Evolutionary conservation across 2,329 filamentous ascomycete genomes (phyloP).

Genomic region (Aciculosporium take): DNA sequence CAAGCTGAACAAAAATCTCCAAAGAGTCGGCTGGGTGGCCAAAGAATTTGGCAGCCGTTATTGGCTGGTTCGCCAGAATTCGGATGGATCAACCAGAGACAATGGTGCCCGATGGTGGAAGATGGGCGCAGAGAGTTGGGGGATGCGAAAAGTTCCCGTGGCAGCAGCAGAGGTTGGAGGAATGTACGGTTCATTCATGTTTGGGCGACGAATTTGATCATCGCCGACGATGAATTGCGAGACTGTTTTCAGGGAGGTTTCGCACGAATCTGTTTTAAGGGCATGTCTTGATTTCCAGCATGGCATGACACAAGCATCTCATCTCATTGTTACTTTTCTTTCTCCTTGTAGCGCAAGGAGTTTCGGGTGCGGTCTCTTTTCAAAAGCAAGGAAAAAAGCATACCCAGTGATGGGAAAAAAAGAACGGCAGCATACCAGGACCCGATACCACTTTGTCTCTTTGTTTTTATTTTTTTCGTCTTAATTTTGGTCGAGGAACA

Average conservation of each 20-base stretch:
- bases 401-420: not conserved
- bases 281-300: not conserved
- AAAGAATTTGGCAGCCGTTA: conserved; percentile 52
- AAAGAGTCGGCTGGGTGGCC: conserved; percentile 53
- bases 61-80: conserved; percentile 49
- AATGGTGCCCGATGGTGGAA: conserved; percentile 56
- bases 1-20: conserved; percentile 46
- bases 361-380: conserved; percentile 3
- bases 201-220: conserved; percentile 41
- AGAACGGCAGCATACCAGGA: not conserved
- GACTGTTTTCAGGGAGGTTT: not conserved
- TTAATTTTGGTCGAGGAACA: not conserved
- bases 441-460: conserved; percentile 3
- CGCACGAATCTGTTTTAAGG: not conserved
- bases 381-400: not conserved
- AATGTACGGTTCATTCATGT: conserved; percentile 69
- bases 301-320: conserved; percentile 10
- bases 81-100: conserved; percentile 20
- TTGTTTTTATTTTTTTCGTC: not conserved
- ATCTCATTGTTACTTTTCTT: conserved; percentile 5
- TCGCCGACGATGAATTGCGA: not conserved
- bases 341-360: conserved; percentile 6
- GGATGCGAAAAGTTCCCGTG: conserved; percentile 84
- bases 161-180: conserved; percentile 83
- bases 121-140: conserved; percentile 74